Evolutionary conservation across 2,329 filamentous ascomycete genomes (phyloP), one percentile per base, ranked within the genome.

Genomic region (Aplosporella prunicola): DNA sequence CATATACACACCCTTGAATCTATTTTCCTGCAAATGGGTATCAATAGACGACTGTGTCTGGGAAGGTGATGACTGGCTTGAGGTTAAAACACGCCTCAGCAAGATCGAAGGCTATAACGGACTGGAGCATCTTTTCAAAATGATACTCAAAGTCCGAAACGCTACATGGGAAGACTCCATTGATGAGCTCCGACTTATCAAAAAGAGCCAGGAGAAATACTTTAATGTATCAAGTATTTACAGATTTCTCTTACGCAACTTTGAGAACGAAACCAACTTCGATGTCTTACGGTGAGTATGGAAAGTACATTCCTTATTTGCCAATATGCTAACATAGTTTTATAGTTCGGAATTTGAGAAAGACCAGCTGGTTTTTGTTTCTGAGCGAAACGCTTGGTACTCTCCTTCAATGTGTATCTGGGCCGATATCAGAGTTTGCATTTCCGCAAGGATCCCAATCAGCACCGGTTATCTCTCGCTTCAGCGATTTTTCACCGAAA

Each of bases 41-140:
- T 16, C 20, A 14, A 4, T 23, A 1, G 18, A 32, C 7, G 2
- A 17, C 8, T 33, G 31, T 25, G 20, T 33, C 9, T 33, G 31
- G 31, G 31, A 33, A 24, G 31, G 31, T 10, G 20, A 13, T 10
- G 31, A 33, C 8, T 33, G 31, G 31, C 5, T 33, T 7, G 14
- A 11, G 9, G 31, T 17, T 8, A 25, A 9, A 14, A 4, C 20
- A 16, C 14, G 31, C 31, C 31, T 33, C 9, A 13, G 20, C 13
- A 23, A 6, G 3, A 11, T 25, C 9, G 11, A 8, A 8, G 13
- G 13, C 5, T 33, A 33, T 15, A 14, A 5, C 13, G 2, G 7
- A 5, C 9, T 33, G 9, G 13, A 18, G 4, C 31, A 25, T 16
- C 31, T 33, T 3, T 18, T 33, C 20, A 17, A 17, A 7, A 17